Conservation (phyloP, 2,329 filamentous ascomycete genomes). For the Remersonia thermophila region DNA sequence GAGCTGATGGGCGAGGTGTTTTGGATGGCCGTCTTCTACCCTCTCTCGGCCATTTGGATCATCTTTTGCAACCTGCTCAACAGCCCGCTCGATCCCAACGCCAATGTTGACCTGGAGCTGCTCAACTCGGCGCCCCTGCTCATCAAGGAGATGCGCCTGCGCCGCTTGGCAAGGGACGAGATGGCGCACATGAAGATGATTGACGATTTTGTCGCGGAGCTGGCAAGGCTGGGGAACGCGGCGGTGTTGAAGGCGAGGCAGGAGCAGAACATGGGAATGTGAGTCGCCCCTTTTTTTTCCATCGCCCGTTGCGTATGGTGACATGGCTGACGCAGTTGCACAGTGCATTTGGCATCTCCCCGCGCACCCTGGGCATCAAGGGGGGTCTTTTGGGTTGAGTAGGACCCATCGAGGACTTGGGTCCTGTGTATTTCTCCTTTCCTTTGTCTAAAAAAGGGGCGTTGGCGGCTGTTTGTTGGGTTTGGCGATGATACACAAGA, state of each 20-base stretch:
- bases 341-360: too few relatives aligned
- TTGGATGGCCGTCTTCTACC: constrained; percentile 45
- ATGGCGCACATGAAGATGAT: constrained; percentile 23
- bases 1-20: constrained; percentile 35
- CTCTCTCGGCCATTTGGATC: constrained; percentile 39
- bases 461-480: too few relatives aligned
- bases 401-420: neutral
- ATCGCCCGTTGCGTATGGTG: too few relatives aligned
- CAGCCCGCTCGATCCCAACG: constrained; percentile 31
- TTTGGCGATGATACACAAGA: too few relatives aligned
- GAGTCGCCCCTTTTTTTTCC: neutral
- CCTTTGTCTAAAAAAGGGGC: too few relatives aligned
- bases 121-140: constrained; percentile 31
- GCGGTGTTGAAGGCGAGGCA: constrained; percentile 4
- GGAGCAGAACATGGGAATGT: neutral
- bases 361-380: too few relatives aligned
- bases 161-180: constrained; percentile 23
- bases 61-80: constrained; percentile 43
- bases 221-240: constrained; percentile 12
- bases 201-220: constrained; percentile 28
- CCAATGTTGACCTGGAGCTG: constrained; percentile 33
- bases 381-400: neutral
- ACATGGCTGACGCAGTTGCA: too few relatives aligned
- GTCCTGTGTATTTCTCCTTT: too few relatives aligned
- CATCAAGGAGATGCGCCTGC: constrained; percentile 20